Percentiles rank a stretch among this genome's conserved stretches.
Conservation (phyloP, 78 protist genomes). For the Dictyostelium citrinum region DNA sequence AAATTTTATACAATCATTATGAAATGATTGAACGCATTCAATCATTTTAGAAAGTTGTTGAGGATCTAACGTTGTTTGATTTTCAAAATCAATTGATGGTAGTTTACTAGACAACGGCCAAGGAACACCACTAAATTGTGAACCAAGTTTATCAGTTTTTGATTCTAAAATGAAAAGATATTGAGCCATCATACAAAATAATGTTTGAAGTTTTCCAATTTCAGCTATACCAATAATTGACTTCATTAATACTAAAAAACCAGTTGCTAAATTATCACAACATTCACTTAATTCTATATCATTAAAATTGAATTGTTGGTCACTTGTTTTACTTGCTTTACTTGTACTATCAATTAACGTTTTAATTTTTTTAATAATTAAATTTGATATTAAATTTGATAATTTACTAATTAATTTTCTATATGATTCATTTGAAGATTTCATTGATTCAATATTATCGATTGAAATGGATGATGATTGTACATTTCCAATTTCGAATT, state of each 20-base stretch:
- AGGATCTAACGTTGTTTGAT: not conserved
- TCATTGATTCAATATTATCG: not conserved
- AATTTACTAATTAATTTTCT: not conserved
- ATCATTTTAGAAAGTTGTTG: not conserved
- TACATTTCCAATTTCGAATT: not conserved
- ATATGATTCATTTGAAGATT: not conserved
- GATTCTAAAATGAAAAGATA: not conserved
- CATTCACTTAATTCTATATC: not conserved
- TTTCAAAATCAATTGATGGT: not conserved
- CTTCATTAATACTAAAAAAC: not conserved
- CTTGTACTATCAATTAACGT: no score
- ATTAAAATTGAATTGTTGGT: not conserved
- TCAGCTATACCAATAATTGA: not conserved
- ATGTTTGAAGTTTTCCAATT: not conserved
- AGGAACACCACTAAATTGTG: not conserved
- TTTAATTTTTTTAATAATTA: not conserved
- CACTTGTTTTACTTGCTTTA: no score
- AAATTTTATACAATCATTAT: not conserved
- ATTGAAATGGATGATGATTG: not conserved
- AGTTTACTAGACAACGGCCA: not conserved
- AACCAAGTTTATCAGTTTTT: not conserved
- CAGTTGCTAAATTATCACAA: not conserved
- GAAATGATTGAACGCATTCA: not conserved
- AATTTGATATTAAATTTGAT: not conserved
- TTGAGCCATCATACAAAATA: not conserved